Base-by-base conservation (phyloP, 2,329 filamentous ascomycete species). In the Aspergillus pseudoglaucus region DNA sequence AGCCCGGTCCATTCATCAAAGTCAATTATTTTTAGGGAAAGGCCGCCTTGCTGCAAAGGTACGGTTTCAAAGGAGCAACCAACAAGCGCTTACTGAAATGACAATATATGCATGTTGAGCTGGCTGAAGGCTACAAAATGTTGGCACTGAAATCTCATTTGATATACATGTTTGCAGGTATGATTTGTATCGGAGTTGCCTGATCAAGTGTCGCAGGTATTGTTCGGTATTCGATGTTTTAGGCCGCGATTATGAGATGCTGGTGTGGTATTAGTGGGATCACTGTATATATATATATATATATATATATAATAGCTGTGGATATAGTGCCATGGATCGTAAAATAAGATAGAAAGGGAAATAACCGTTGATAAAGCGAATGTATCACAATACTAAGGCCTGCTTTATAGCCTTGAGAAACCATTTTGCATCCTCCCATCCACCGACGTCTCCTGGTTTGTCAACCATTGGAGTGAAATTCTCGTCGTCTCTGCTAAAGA, bases 391-490 rank as follows among this genome's bases (percentile, higher is more conserved):
- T 55, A 62, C 51, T 17, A 69, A 52, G n/a, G 64, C 59, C 42
- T 58, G 62, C 49, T 60, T 69, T 44, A 79, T 76, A 38, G 79
- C 73, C 44, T 76, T 75, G 48, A 82, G 62, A 49, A 82, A 58
- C 79, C 79, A 82, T 25, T 74, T 72, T 27, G 76, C 78, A 66
- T 82, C 79, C 50, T 76, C 71, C 79, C 79, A 82, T 0, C 77
- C 77, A 4, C 75, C 77, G 15, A 61, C 52, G 2, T 63, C 59
- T 6, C 66, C 64, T 2, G 66, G 58, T 23, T 63, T 70, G 48
- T 72, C 68, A 38, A 65, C 59, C 23, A 52, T 14, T 2, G 41
- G 40, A 22, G 48, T 8, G n/a, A 45, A 49, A 42, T 65, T 63
- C 22, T 54, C 58, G 35, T 71, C 37, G 37, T 39, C 37, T 8